These are phyloP conservation scores for Mucor plumbeus DNA, from an alignment of 371 early-diverging fungal species.

Conservation along the genomic window DNA sequence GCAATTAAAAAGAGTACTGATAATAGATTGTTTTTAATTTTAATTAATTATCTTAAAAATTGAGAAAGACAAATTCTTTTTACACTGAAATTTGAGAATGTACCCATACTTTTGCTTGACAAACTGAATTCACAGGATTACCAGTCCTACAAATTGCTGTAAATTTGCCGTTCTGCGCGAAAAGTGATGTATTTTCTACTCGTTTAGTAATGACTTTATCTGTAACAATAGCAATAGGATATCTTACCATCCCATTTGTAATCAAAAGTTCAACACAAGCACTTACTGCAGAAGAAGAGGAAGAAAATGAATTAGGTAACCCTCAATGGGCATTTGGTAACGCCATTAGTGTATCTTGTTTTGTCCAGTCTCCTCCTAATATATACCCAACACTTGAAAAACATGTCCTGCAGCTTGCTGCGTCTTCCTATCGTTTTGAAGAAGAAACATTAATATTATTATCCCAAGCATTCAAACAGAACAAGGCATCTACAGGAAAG, in stretches of 20 bases:
- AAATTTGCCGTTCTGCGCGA: no score
- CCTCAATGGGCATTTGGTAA: constrained; percentile 26
- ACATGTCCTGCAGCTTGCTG: constrained; percentile 31
- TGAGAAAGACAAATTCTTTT: no score
- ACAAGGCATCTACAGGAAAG: neutral
- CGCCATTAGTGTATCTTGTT: constrained; percentile 34
- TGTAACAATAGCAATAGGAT: constrained; percentile 35
- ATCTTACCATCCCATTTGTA: constrained; percentile 32
- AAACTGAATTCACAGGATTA: no score
- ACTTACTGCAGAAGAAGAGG: constrained; percentile 16
- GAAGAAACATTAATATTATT: constrained; percentile 25
- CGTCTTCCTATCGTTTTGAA: constrained; percentile 26
- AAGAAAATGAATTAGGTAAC: neutral
- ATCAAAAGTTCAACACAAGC: constrained; percentile 26
- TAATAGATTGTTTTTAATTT: no score
- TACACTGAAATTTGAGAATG: no score
- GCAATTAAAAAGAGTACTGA: no score
- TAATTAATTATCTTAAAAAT: no score
- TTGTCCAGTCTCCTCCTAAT: constrained; percentile 50
- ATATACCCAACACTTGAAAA: constrained; percentile 54
- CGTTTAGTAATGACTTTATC: constrained; percentile 4
- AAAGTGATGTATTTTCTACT: no score
- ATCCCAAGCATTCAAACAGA: constrained; percentile 16
- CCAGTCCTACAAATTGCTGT: no score
- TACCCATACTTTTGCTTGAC: no score